Conservation (phyloP, 1,139 yeast species). For the Pichia kudriavzevii region DNA sequence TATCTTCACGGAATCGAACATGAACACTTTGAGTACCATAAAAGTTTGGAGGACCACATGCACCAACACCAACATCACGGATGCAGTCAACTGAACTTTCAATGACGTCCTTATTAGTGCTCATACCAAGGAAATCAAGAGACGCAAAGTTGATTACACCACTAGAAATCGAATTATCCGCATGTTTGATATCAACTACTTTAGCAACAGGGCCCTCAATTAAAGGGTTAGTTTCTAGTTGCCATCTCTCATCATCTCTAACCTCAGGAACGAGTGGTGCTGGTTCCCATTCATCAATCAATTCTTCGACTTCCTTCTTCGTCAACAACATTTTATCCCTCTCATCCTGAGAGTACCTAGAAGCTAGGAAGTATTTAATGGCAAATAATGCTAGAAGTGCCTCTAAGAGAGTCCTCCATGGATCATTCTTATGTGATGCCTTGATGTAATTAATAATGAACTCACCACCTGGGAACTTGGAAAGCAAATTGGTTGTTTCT, state of each 20-base stretch:
- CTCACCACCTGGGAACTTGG: conserved; percentile 69
- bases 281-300: conserved; percentile 88
- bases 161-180: conserved; percentile 9
- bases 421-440: conserved; percentile 92
- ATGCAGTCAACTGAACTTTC: conserved; percentile 55
- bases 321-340: conserved; percentile 61
- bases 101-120: conserved; percentile 39
- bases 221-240: conserved; percentile 54
- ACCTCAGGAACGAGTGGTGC: conserved; percentile 64
- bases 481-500: conserved; percentile 16
- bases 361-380: conserved; percentile 70
- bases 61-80: conserved; percentile 82
- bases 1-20: conserved; percentile 66
- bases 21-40: conserved; percentile 96
- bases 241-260: conserved; percentile 50
- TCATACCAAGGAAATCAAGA: conserved; percentile 55
- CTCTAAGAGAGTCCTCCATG: conserved; percentile 81
- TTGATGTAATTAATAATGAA: conserved; percentile 68
- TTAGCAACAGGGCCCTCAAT: conserved; percentile 49
- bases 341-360: conserved; percentile 74
- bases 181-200: conserved; percentile 23
- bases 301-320: conserved; percentile 67
- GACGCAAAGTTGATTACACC: conserved; percentile 56
- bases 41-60: conserved; percentile 98
- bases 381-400: conserved; percentile 76